Base-by-base conservation (phyloP, 2,329 filamentous ascomycete genomes). In the Cercospora sp. region DNA sequence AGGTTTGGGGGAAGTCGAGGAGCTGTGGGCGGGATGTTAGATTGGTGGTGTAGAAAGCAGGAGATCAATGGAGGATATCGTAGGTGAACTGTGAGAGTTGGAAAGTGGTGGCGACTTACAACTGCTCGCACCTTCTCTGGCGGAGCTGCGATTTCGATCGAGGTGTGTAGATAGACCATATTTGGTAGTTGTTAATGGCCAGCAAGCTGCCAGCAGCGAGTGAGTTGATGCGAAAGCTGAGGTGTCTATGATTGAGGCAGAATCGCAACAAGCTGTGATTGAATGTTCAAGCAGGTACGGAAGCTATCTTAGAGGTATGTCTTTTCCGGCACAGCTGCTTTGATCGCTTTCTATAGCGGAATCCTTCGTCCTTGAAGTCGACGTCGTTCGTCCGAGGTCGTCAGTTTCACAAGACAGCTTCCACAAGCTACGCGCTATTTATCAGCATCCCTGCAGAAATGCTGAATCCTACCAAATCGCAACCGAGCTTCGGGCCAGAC, bases 1-100 rank as follows among this genome's bases (percentile, higher is more conserved):
- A 58, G 12, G 63, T 20, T 3, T 40, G 33, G 6, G 71, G 16
- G 48, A 72, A 72, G 64, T 72, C 68, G 59, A 72, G 64, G 61
- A 71, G 65, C 28, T 28, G 28, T 28, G 5, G 60, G 16, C 0
- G 20, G 26, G 13, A 12, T 30, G 26, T 33, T 33, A 18, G 16
- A 23, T n/a, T n/a, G n/a, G n/a, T n/a, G n/a, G n/a, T n/a, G n/a
- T n/a, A n/a, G n/a, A n/a, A n/a, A n/a, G n/a, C n/a, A n/a, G n/a
- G n/a, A n/a, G n/a, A n/a, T n/a, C n/a, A n/a, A n/a, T n/a, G n/a
- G n/a, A n/a, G n/a, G n/a, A n/a, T n/a, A n/a, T n/a, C n/a, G n/a
- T n/a, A n/a, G n/a, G n/a, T n/a, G n/a, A n/a, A n/a, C n/a, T n/a
- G n/a, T n/a, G n/a, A n/a, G n/a, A n/a, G n/a, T 13, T 40, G 33